A percentile compares a stretch with the other conserved stretches of the same genome.
Conservation (phyloP, 1,284 basidiomycete genomes). For the Cystobasidium sp. region DNA sequence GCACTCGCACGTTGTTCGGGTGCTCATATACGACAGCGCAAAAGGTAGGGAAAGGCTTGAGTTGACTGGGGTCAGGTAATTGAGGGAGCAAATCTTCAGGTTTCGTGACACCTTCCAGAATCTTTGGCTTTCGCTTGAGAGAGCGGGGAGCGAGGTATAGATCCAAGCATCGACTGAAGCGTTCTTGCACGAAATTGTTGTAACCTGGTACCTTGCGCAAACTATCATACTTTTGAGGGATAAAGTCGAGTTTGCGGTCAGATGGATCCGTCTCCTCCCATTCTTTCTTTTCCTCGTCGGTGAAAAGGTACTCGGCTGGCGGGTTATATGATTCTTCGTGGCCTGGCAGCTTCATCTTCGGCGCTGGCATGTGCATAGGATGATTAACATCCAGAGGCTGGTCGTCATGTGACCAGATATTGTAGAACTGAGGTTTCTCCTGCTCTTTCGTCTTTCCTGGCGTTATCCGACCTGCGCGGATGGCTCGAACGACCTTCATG, state of each 20-base stretch:
- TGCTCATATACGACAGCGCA: slow-evolving; percentile 75
- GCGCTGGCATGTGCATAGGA: slow-evolving; percentile 79
- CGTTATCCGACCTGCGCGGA: slow-evolving; percentile 90
- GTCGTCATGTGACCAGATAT: slow-evolving; percentile 78
- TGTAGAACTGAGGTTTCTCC: slow-evolving; percentile 77
- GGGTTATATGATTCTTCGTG: slow-evolving; percentile 98
- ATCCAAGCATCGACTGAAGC: slow-evolving; percentile 93
- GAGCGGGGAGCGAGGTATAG: slow-evolving; percentile 95
- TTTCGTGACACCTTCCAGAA: slow-evolving; percentile 73
- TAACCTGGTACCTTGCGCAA: slow-evolving; percentile 92
- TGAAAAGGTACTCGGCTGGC: slow-evolving; percentile 95
- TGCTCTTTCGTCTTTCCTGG: slow-evolving; percentile 77
- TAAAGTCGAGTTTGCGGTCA: slow-evolving; percentile 86
- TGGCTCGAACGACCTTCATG: slow-evolving; percentile 99
- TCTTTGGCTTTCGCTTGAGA: slow-evolving; percentile 70
- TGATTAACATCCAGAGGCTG: slow-evolving; percentile 62
- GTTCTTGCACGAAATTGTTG: slow-evolving; percentile 87
- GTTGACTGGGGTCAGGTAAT: slow-evolving; percentile 87
- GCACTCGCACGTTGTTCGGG: slow-evolving; percentile 67
- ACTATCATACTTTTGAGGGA: slow-evolving; percentile 83
- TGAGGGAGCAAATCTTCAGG: slow-evolving; percentile 91
- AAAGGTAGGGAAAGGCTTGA: slow-evolving; percentile 93
- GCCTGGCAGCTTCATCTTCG: slow-evolving; percentile 84
- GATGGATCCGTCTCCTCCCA: slow-evolving; percentile 87
- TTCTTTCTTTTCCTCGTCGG: slow-evolving; percentile 76